A percentile compares a stretch with the other conserved stretches of the same genome.
phyloP scores from a whole-genome alignment of 345 rosid genomes.

The Citrus inodora region DNA sequence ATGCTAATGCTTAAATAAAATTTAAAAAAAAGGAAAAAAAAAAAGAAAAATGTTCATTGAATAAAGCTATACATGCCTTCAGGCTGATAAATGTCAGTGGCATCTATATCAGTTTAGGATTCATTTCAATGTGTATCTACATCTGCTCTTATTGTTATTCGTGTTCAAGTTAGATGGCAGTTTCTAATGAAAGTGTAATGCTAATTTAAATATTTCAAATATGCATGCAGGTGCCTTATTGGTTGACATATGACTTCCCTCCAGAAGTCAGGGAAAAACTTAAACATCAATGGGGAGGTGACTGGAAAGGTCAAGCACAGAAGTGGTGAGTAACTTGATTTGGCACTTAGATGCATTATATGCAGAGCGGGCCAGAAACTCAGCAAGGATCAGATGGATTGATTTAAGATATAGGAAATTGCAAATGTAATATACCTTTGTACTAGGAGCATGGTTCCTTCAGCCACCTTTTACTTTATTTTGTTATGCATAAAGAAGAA shows the following conservation, averaged over 20 bases:
- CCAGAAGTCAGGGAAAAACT: conserved; percentile 85
- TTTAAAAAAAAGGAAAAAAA: no score
- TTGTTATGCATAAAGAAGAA: neutral
- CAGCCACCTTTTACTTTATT: neutral
- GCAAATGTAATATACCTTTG: neutral
- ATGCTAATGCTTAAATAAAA: no score
- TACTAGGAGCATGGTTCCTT: neutral
- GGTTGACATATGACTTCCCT: conserved; percentile 94
- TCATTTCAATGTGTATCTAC: neutral
- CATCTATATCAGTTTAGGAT: neutral
- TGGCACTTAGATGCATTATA: neutral
- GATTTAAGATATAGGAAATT: neutral
- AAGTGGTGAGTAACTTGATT: conserved; percentile 61
- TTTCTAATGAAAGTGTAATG: neutral
- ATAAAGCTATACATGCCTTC: neutral
- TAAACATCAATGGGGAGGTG: conserved; percentile 75
- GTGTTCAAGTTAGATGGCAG: no score
- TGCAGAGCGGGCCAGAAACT: neutral
- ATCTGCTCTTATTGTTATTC: neutral
- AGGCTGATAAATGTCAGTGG: neutral
- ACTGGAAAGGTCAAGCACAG: conserved; percentile 98
- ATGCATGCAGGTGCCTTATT: conserved; percentile 58
- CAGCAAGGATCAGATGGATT: neutral
- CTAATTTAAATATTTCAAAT: neutral
- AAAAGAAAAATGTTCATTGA: neutral